These are phyloP conservation scores for Geotrichum restrictum DNA, from an alignment of 1,139 yeast species.

Conservation along the genomic window DNA sequence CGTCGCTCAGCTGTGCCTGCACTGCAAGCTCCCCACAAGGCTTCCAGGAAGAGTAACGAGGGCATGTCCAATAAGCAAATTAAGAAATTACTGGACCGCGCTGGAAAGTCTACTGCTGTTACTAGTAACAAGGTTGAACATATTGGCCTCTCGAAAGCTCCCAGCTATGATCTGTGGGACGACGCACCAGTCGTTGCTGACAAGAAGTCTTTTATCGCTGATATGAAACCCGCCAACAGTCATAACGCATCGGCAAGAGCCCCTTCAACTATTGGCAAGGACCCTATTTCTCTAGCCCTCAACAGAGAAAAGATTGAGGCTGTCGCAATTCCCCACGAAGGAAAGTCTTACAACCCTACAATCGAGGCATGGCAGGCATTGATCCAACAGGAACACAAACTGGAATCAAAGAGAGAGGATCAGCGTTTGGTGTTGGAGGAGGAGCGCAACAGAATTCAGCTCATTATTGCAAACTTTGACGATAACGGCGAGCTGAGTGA, in stretches of 20 bases:
- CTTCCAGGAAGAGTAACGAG: slow-evolving; percentile 42
- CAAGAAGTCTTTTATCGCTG: slow-evolving; percentile 22
- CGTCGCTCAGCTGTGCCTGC: slow-evolving; percentile 78
- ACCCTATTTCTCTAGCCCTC: slow-evolving; percentile 48
- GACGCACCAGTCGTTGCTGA: slow-evolving; percentile 3
- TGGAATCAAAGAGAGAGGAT: slow-evolving; percentile 65
- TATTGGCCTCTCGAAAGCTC: slow-evolving; percentile 52
- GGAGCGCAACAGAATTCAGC: slow-evolving; percentile 62
- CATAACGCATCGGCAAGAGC: slow-evolving; percentile 23
- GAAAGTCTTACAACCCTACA: slow-evolving; percentile 91
- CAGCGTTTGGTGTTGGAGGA: slow-evolving; percentile 53
- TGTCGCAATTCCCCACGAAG: slow-evolving; percentile 65
- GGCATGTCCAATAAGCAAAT: slow-evolving; percentile 68
- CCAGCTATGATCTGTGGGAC: slow-evolving; percentile 63
- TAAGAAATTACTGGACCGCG: slow-evolving; percentile 64
- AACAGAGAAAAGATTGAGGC: slow-evolving; percentile 34
- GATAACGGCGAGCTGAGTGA: slow-evolving; percentile 24
- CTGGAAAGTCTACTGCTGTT: slow-evolving; percentile 51
- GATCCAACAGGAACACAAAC: slow-evolving; percentile 60
- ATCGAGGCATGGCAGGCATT: slow-evolving; percentile 76
- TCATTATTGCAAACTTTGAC: slow-evolving; percentile 57
- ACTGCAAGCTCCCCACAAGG: slow-evolving; percentile 43
- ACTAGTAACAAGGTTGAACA: slow-evolving; percentile 52
- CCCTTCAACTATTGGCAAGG: slow-evolving; percentile 48
- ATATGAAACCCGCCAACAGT: slow-evolving; percentile 24